Conservation (phyloP, 148 eudicot genomes). For the Euryodendron excelsum region DNA sequence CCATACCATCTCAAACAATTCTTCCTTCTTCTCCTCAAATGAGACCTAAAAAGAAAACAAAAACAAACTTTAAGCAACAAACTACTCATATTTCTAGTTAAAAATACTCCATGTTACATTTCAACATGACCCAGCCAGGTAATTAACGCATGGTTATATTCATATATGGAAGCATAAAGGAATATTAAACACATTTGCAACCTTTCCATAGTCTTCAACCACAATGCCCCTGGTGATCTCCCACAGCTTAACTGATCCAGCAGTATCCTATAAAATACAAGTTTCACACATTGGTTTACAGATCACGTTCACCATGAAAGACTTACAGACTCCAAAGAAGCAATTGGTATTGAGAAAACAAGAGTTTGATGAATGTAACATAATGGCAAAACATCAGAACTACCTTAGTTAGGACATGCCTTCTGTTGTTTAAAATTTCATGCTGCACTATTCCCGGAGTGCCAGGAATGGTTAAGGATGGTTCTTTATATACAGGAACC, state of each 20-base stretch:
- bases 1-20: slow-evolving; percentile 91
- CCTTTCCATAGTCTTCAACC: slow-evolving; percentile 81
- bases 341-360: not conserved
- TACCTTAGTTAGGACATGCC: slow-evolving; percentile 96
- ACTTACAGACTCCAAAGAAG: not conserved
- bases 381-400: slow-evolving; percentile 12
- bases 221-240: slow-evolving; percentile 88
- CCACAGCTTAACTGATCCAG: slow-evolving; percentile 96
- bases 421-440: slow-evolving; percentile 85
- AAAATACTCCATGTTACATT: not conserved
- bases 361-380: not conserved
- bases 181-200: slow-evolving; percentile 20
- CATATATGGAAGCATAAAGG: not conserved
- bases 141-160: not conserved
- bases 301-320: slow-evolving; percentile 15
- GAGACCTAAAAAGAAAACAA: slow-evolving; percentile 53
- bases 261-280: slow-evolving; percentile 58
- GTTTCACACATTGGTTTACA: not conserved
- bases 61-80: not conserved
- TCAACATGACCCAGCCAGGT: not conserved
- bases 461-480: slow-evolving; percentile 67
- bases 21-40: slow-evolving; percentile 84
- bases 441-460: slow-evolving; percentile 84
- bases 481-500: slow-evolving; percentile 80
- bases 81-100: not conserved